Percentiles rank a stretch among this genome's conserved stretches.
These are phyloP conservation scores for Xylaria sp. DNA, from an alignment of 2,329 filamentous ascomycete genomes.

Conservation along the genomic window DNA sequence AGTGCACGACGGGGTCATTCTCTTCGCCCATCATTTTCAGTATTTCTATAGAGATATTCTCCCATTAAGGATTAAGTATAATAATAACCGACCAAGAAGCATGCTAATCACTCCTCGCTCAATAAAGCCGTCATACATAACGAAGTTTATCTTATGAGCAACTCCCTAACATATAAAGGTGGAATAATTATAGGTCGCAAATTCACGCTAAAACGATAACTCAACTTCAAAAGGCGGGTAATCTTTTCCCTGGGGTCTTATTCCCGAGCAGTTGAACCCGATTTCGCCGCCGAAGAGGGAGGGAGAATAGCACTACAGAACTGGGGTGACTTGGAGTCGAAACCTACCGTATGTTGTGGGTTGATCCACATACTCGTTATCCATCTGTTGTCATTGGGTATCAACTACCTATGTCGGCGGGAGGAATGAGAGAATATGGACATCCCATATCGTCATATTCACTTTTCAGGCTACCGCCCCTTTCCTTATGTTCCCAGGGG, in stretches of 20 bases:
- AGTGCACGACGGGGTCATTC: neutral
- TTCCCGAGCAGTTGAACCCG: slow-evolving; percentile 27
- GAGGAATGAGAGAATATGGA: slow-evolving; percentile 1
- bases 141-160: neutral
- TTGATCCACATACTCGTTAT: slow-evolving; percentile 9
- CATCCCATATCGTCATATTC: no score
- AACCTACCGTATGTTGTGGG: neutral
- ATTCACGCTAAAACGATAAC: neutral
- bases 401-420: neutral
- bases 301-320: neutral
- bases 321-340: neutral
- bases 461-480: no score
- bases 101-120: neutral
- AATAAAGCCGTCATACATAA: neutral
- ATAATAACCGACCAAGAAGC: neutral
- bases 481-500: no score
- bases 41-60: neutral
- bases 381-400: slow-evolving; percentile 9
- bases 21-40: slow-evolving; percentile 15
- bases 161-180: neutral
- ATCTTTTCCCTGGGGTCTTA: slow-evolving; percentile 3
- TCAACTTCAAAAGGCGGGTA: slow-evolving; percentile 1
- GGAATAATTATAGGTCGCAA: neutral
- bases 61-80: neutral
- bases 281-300: slow-evolving; percentile 24